These are phyloP conservation scores for Trametes maxima DNA, from an alignment of 768 basidiomycete genomes.

Conservation along the genomic window DNA sequence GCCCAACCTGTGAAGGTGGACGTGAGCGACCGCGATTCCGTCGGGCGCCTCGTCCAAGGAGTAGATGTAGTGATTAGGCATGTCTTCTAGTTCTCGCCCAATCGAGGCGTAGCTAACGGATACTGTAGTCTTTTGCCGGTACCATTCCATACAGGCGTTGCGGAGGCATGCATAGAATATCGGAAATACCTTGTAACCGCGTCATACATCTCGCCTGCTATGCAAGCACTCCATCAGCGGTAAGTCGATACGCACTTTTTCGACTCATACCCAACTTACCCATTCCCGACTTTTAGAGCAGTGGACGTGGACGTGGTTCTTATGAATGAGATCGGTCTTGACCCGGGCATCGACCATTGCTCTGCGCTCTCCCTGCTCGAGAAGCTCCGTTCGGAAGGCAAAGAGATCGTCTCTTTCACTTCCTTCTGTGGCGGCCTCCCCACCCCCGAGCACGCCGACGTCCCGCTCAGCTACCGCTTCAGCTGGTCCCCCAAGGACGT, in stretches of 20 bases:
- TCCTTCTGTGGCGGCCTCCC: conserved; percentile 96
- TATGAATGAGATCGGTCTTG: conserved; percentile 88
- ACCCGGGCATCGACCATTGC: conserved; percentile 89
- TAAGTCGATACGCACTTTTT: conserved; percentile 36
- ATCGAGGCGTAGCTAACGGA: not conserved
- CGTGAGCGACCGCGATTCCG: conserved; percentile 48
- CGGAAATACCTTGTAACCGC: conserved; percentile 85
- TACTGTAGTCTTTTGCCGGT: conserved; percentile 76
- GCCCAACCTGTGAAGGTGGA: conserved; percentile 63
- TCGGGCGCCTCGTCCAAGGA: conserved; percentile 54
- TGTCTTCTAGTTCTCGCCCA: conserved; percentile 18
- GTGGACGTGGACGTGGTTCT: conserved; percentile 63
- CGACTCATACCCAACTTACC: not conserved
- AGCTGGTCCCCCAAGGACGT: conserved; percentile 93
- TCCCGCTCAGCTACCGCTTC: conserved; percentile 89
- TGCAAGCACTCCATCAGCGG: conserved; percentile 68
- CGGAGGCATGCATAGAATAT: conserved; percentile 69
- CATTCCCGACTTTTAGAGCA: conserved; percentile 46
- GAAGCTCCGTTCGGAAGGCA: conserved; percentile 51
- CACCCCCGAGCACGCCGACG: conserved; percentile 61
- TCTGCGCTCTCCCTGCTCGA: conserved; percentile 75
- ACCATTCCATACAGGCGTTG: conserved; percentile 68
- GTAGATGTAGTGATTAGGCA: conserved; percentile 88
- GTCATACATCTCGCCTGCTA: conserved; percentile 82
- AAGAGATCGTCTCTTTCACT: conserved; percentile 68